Evolutionary conservation across 768 basidiomycete genomes (phyloP), one percentile per base, ranked within the genome.

Genomic region (Tephrocybe sp.): DNA sequence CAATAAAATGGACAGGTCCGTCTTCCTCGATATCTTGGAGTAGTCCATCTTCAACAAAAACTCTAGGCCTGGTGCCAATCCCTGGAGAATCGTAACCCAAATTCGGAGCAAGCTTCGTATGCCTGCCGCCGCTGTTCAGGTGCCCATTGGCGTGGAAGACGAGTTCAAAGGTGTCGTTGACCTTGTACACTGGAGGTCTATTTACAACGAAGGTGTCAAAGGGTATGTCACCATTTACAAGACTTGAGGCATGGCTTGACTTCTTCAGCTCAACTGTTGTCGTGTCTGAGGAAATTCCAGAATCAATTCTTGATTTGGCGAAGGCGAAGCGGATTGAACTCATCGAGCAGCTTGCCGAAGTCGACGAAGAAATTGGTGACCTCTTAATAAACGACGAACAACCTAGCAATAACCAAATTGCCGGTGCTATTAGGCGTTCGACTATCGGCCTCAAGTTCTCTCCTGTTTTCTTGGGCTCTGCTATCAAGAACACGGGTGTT

Each of bases 1-100:
- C 62, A 98, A 98, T 71, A 98, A 98, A 72, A 98, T 98, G 96
- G 96, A 98, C 62, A 82, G 92, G 90, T 90, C 1, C 25, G 4
- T 18, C 8, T n/a, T 11, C 5, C 11, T 7, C 22, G 4, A 12
- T 15, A 9, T 32, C 21, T 34, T 25, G 40, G 9, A 0, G 8
- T 16, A 25, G 18, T 4, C 18, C 39, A 15, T 16, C 30, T 38
- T 30, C 45, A 21, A 15, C 16, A 4, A 37, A 5, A 7, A 19
- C 19, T 25, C 2, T 35, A 92, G 93, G 60, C 94, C 96, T 50
- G 97, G 97, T 43, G 92, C 97, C 18, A 98, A 98, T 68, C 97
- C 97, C 2, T 96, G 92, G 89, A 80, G 94, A 49, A 93, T 98
- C 39, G 83, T 98, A 30, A 77, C 83, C 47, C 97, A 98, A 65